Evolutionary conservation across 2,329 filamentous ascomycete genomes (phyloP), one percentile per base, ranked within the genome.

Genomic region (Xylariaceae sp.): DNA sequence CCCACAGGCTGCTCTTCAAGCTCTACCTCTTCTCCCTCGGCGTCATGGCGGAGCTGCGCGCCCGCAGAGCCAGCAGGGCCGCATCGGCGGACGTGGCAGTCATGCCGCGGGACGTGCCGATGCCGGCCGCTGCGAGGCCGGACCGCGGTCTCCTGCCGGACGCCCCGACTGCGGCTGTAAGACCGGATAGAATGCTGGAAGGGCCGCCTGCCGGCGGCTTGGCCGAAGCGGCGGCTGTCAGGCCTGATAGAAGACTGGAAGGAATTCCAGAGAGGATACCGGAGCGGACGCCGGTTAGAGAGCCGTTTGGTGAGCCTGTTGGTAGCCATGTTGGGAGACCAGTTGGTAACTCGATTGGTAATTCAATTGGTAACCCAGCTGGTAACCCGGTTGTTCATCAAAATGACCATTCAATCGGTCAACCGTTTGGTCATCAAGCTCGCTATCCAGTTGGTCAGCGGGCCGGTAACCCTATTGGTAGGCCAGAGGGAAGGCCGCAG

Each of bases 1-100:
- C 95, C 7, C 90, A 96, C 70, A 79, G 83, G 23, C 72, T 87
- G 16, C 84, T 96, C 53, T 83, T 96, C 56, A 84, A 84, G 60
- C 66, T 88, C 3, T 96, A 93, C 73, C 89, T 90, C 63, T 67
- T 86, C 6, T 68, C 89, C 1, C 73, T 89, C n/a, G 76, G 76
- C 20, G 60, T 78, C 2, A 60, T 81, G 23, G 53, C 56, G 1
- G 63, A 66, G 57, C 26, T 67, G 7, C 48, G 54, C 6, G 40
- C 44, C 4, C 50, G 61, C 20, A 50, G 44, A 40, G 57, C 44
- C 2, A 26, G 40, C 40, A 44, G 32, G n/a, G 47, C 18, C 20
- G 7, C 44, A 52, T 19, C 46, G 41, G 7, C 56, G 51, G 26
- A 47, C 19, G n/a, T 14, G 21, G n/a, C 23, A n/a, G n/a, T n/a